These are phyloP conservation scores for Ascoidea rubescens DNA, from an alignment of 805 yeast genomes.

Conservation along the genomic window DNA sequence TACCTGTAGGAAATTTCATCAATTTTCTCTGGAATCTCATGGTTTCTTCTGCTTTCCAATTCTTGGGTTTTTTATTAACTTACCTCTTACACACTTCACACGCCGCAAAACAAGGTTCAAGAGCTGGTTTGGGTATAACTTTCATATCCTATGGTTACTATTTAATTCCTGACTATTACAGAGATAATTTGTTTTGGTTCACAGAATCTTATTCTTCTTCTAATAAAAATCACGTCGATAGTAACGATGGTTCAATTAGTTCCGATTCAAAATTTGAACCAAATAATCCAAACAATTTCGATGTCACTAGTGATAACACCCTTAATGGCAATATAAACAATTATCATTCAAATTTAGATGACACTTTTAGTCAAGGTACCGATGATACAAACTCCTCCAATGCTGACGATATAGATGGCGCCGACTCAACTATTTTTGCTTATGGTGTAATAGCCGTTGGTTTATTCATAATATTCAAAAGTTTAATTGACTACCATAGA, in stretches of 20 bases:
- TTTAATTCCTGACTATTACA: constrained; percentile 28
- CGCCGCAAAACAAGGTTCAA: constrained; percentile 90
- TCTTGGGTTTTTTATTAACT: constrained; percentile 83
- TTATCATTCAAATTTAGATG: constrained; percentile 12
- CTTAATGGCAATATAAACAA: constrained; percentile 16
- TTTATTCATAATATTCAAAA: constrained; percentile 43
- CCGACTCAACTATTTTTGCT: constrained; percentile 9
- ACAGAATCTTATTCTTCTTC: constrained; percentile 10
- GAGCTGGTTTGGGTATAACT: constrained; percentile 83
- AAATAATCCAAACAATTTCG: constrained; percentile 42
- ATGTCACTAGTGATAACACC: constrained; percentile 19
- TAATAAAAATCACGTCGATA: constrained; percentile 12
- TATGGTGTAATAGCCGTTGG: constrained; percentile 36
- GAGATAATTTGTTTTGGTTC: constrained; percentile 13
- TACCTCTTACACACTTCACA: constrained; percentile 90
- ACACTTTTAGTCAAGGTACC: constrained; percentile 7
- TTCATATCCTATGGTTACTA: constrained; percentile 57
- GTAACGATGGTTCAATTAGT: constrained; percentile 10
- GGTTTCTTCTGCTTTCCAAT: constrained; percentile 85
- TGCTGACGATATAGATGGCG: constrained; percentile 1
- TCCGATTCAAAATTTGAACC: constrained; percentile 32
- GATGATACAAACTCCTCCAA: constrained; percentile 5
- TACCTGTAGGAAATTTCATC: constrained; percentile 89
- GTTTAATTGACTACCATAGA: constrained; percentile 55
- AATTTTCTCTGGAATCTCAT: constrained; percentile 82